phyloP scores from a whole-genome alignment of 768 basidiomycete genomes.

The Clitopilus passeckerianus region DNA sequence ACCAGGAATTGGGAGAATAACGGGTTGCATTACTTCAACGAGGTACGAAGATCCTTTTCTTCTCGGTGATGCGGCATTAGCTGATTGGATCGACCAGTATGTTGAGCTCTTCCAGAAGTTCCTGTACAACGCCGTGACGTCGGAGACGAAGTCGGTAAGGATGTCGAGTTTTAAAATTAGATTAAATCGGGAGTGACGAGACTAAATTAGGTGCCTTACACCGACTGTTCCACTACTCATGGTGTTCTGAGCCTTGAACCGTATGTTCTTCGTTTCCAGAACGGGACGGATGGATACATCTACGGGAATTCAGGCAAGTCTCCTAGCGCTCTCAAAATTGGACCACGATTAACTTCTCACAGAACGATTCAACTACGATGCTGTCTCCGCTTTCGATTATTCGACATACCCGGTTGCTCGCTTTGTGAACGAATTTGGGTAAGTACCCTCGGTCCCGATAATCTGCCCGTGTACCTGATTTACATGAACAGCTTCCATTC shows the following conservation, averaged over 20 bases:
- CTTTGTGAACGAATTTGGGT: slow-evolving; percentile 61
- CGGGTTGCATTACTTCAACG: slow-evolving; percentile 45
- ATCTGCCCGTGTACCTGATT: neutral
- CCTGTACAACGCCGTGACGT: slow-evolving; percentile 39
- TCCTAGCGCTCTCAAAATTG: neutral
- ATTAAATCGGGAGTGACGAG: neutral
- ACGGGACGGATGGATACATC: slow-evolving; percentile 46
- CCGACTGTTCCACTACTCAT: slow-evolving; percentile 54
- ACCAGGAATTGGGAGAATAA: slow-evolving; percentile 31
- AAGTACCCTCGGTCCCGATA: slow-evolving; percentile 4
- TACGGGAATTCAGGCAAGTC: slow-evolving; percentile 50
- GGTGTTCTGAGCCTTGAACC: slow-evolving; percentile 54
- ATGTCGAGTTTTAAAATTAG: neutral
- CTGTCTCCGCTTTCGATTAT: slow-evolving; percentile 46
- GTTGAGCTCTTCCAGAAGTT: slow-evolving; percentile 48
- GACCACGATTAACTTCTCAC: neutral
- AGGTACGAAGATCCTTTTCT: slow-evolving; percentile 21
- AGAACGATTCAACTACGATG: slow-evolving; percentile 59
- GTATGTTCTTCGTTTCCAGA: slow-evolving; percentile 43
- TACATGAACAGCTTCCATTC: slow-evolving; percentile 44
- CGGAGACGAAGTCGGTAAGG: slow-evolving; percentile 45
- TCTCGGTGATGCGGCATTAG: neutral
- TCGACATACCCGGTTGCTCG: slow-evolving; percentile 45
- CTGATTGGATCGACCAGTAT: slow-evolving; percentile 26
- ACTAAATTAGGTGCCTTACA: slow-evolving; percentile 42